Percentiles rank a stretch among this genome's conserved stretches.
Evolutionary conservation across 345 rosid species (phyloP).

Genomic region (Rhodamnia argentea): DNA sequence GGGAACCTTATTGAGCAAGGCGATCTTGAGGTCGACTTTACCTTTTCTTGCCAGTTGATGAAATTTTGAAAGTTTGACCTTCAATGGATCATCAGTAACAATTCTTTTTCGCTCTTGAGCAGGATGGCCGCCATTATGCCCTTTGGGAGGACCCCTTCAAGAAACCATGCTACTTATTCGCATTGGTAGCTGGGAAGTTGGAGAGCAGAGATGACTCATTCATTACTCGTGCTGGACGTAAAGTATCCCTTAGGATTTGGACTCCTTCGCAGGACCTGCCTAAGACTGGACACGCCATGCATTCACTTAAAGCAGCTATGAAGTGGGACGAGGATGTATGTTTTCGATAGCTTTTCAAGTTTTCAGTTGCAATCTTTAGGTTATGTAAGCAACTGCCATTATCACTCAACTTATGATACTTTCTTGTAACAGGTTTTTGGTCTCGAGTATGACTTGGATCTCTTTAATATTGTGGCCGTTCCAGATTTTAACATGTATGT

Average conservation of each 20-base stretch:
- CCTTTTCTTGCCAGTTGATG: not conserved
- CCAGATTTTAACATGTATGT: slow-evolving; percentile 97
- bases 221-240: slow-evolving; percentile 70
- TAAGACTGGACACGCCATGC: slow-evolving; percentile 97
- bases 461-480: slow-evolving; percentile 96
- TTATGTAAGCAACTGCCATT: not conserved
- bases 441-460: slow-evolving; percentile 95
- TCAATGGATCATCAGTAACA: not conserved
- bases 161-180: slow-evolving; percentile 97
- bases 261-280: slow-evolving; percentile 88
- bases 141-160: slow-evolving; percentile 98
- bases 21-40: slow-evolving; percentile 50
- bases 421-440: slow-evolving; percentile 71
- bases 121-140: slow-evolving; percentile 89
- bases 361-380: not conserved
- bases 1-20: slow-evolving; percentile 89
- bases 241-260: slow-evolving; percentile 83
- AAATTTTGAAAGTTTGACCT: not conserved
- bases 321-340: slow-evolving; percentile 99
- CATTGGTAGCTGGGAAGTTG: slow-evolving; percentile 85
- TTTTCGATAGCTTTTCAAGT: not conserved
- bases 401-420: not conserved
- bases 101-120: slow-evolving; percentile 1
- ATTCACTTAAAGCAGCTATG: slow-evolving; percentile 94
- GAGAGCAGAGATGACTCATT: slow-evolving; percentile 87